Evolutionary conservation across 257 asterid genomes (phyloP), one percentile per base, ranked within the genome.

Genomic region (Salvia hispanica): DNA sequence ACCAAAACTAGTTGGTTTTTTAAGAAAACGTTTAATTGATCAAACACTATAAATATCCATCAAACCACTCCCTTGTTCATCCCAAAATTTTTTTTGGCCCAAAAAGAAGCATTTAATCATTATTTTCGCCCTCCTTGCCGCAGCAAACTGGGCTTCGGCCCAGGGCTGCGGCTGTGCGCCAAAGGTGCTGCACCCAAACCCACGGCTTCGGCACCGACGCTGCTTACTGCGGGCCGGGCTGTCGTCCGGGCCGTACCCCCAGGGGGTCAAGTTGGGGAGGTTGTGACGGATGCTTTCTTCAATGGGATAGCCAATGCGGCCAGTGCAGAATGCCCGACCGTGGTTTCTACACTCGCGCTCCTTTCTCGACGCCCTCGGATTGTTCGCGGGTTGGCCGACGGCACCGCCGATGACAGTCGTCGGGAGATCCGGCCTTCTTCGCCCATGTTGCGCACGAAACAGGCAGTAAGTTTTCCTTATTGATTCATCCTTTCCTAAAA

Each of bases 381-480:
- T 79, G 1, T 81, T 70, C 53, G 79, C 4, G 58, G 44, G 5
- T 84, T 84, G 16, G 90, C 76, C 2, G 54, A 52, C 0, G 90
- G 90, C 31, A 67, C 87, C 4, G 36, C 3, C n/a, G 75, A 69
- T 40, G 86, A 79, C 51, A 37, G 81, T 16, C 77, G 58, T 61
- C 70, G 84, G 0, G 89, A 84, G 51, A 84, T 84, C 42, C 87
- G 3, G 87, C 90, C 13, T 77, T 81, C 56, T 84, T 84, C 28
- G 90, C 90, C 0, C 90, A 84, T 42, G 82, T 77, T 40, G 72
- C 85, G 2, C 90, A 79, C 64, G 83, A 81, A 54, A 81, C 90
- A 54, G 84, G 82, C 45, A 73, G 86, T 81, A 72, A 67, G 84
- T 48, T 57, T n/a, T n/a, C n/a, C n/a, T n/a, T n/a, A n/a, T n/a